Percentiles rank a stretch among this genome's conserved stretches.
Evolutionary conservation across 2,329 filamentous ascomycete species (phyloP).

Genomic region (Cercospora sp.): DNA sequence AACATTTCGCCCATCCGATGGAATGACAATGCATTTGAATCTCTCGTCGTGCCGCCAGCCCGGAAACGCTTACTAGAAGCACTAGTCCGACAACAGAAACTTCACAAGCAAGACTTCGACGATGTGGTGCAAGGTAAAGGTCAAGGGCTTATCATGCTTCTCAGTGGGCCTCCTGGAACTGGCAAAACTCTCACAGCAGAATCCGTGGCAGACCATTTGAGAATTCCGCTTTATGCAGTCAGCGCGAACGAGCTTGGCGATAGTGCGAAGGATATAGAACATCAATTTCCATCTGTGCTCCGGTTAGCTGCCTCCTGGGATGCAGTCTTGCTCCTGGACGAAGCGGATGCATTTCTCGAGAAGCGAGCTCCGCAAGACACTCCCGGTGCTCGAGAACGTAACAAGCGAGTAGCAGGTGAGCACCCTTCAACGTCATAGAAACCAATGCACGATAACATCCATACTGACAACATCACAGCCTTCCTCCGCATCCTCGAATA

Average conservation of each 20-base stretch:
- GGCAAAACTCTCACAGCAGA: constrained; percentile 34
- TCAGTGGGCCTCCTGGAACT: constrained; percentile 33
- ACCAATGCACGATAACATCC: not conserved
- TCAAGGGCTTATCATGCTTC: constrained; percentile 30
- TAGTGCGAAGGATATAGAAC: constrained; percentile 27
- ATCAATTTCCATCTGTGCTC: constrained; percentile 24
- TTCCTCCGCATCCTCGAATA: constrained; percentile 43
- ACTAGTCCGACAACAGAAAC: constrained; percentile 21
- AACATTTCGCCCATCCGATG: constrained; percentile 19
- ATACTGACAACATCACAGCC: constrained; percentile 21
- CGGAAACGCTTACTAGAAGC: constrained; percentile 26
- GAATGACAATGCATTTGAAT: constrained; percentile 27
- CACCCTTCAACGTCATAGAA: constrained; percentile 8
- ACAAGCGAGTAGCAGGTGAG: constrained; percentile 27
- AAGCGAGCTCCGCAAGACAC: constrained; percentile 14
- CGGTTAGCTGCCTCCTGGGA: constrained; percentile 29
- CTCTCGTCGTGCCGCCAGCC: constrained; percentile 23
- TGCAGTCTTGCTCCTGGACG: constrained; percentile 43
- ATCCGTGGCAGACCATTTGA: constrained; percentile 22
- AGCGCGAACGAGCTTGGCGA: constrained; percentile 24
- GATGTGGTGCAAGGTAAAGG: constrained; percentile 30
- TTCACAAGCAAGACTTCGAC: constrained; percentile 21
- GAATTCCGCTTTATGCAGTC: constrained; percentile 17
- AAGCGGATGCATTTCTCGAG: constrained; percentile 44
- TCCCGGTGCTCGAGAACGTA: constrained; percentile 24